phyloP scores from a whole-genome alignment of 192 early-diverging fungal species.

The Dispira parvispora region DNA sequence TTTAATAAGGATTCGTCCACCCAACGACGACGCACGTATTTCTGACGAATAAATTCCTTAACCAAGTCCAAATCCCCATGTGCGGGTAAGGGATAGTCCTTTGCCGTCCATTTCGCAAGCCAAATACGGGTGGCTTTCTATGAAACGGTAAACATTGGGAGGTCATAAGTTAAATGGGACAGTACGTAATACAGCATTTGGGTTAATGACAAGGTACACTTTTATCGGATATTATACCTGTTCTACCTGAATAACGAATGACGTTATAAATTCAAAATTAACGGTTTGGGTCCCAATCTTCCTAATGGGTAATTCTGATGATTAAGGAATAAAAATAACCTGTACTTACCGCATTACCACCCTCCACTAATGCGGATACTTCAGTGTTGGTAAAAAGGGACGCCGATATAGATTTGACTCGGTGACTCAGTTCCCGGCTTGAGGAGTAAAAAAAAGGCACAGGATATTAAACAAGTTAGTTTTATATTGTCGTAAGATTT shows the following conservation, averaged over 20 bases:
- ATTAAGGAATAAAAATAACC: too few species aligned
- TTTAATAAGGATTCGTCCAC: constrained; percentile 7
- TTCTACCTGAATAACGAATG: too few species aligned
- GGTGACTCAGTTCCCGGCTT: constrained; percentile 38
- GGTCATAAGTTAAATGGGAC: too few species aligned
- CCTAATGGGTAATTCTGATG: too few species aligned
- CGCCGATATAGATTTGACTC: constrained; percentile 43
- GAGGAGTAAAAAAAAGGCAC: too few species aligned
- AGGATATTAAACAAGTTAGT: too few species aligned
- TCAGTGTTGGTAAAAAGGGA: constrained; percentile 34
- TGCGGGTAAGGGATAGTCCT: constrained; percentile 8
- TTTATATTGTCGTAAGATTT: too few species aligned
- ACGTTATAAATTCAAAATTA: too few species aligned
- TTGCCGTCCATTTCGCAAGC: constrained; percentile 14
- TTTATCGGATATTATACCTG: too few species aligned
- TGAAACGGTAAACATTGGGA: neutral
- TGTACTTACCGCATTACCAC: constrained; percentile 29
- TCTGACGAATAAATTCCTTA: constrained; percentile 12
- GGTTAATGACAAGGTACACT: too few species aligned
- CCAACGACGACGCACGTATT: constrained; percentile 12
- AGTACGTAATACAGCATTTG: too few species aligned
- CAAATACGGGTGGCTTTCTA: constrained; percentile 17
- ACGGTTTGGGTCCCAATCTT: too few species aligned
- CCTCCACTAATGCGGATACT: constrained; percentile 22
- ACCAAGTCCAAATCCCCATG: constrained; percentile 7